These are phyloP conservation scores for Candida easanensis DNA, from an alignment of 805 yeast genomes.

Conservation along the genomic window DNA sequence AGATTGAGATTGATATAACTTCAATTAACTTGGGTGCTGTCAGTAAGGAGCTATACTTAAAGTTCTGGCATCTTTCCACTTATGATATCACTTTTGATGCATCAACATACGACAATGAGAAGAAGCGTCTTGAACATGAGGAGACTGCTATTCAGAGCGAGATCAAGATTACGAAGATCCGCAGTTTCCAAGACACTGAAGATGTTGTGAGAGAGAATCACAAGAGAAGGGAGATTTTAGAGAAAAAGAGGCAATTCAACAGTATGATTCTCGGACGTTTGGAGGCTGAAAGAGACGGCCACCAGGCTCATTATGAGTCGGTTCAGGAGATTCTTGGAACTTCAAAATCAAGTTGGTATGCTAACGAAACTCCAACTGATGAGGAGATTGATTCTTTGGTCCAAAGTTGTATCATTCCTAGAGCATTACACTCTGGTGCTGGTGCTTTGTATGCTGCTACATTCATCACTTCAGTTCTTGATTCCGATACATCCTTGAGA, in stretches of 20 bases:
- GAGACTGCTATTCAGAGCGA: constrained; percentile 36
- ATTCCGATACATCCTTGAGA: constrained; percentile 37
- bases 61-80: constrained; percentile 73
- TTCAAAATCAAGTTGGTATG: constrained; percentile 41
- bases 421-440: constrained; percentile 73
- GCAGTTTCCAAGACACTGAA: constrained; percentile 3
- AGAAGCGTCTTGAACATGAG: constrained; percentile 36
- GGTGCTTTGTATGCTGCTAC: constrained; percentile 73
- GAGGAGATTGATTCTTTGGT: constrained; percentile 40
- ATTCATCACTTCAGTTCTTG: constrained; percentile 54
- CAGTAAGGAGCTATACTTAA: constrained; percentile 43
- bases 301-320: constrained; percentile 37
- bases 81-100: constrained; percentile 64
- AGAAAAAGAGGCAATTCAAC: constrained; percentile 9
- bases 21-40: constrained; percentile 30
- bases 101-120: constrained; percentile 47
- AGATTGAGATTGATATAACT: constrained; percentile 16
- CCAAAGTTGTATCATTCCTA: constrained; percentile 68
- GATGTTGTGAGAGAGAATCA: constrained; percentile 16
- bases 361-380: constrained; percentile 9
- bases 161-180: constrained; percentile 19
- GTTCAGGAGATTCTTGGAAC: constrained; percentile 29
- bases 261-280: constrained; percentile 5
- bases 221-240: constrained; percentile 24
- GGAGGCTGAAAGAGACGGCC: constrained; percentile 29